Evolutionary conservation across 495 filamentous ascomycete species (phyloP), one percentile per base, ranked within the genome.

Genomic region (Penicillium soppii): DNA sequence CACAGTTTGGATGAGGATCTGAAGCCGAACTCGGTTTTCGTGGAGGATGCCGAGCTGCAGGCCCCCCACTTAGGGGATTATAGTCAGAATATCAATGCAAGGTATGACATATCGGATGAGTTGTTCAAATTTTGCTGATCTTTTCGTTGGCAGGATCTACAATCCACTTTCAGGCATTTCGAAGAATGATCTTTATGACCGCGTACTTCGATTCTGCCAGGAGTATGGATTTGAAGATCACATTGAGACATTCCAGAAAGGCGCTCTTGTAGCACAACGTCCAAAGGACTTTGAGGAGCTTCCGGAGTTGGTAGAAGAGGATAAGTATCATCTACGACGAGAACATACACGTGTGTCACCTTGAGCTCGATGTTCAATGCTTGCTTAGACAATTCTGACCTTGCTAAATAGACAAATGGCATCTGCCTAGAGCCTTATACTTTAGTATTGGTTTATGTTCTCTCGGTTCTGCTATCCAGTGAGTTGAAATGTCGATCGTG

Each of bases 401-500:
- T 22, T n/a, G 16, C 9, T 9, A 27, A 27, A 32, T 13, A 56
- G 53, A 84, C 59, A 82, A 82, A 51, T 89, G 83, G 81, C 70
- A 76, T 33, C 78, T 84, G 36, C 85, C 86, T 5, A 54, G 39
- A 48, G 70, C 72, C 25, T 76, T 89, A 5, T 89, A 87, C 62
- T 74, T 83, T 35, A 86, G 83, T 36, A 83, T 89, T 57, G 70
- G 80, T 35, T 70, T 87, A 21, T 84, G 81, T 56, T 87, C 85
- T 39, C 78, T 89, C 37, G 86, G 80, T n/a, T 85, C 86, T 36
- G 83, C 83, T 15, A 80, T 85, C 13, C 84, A 87, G 65, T 71
- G 8, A n/a, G 46, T 42, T 20, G 1, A 4, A 38, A 32, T 15
- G 5, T 15, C 15, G 13, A 19, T 13, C n/a, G n/a, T n/a, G n/a